A percentile compares a stretch with the other conserved stretches of the same genome.
phyloP scores from a whole-genome alignment of 495 filamentous ascomycete genomes.

The Xylaria longipes region DNA sequence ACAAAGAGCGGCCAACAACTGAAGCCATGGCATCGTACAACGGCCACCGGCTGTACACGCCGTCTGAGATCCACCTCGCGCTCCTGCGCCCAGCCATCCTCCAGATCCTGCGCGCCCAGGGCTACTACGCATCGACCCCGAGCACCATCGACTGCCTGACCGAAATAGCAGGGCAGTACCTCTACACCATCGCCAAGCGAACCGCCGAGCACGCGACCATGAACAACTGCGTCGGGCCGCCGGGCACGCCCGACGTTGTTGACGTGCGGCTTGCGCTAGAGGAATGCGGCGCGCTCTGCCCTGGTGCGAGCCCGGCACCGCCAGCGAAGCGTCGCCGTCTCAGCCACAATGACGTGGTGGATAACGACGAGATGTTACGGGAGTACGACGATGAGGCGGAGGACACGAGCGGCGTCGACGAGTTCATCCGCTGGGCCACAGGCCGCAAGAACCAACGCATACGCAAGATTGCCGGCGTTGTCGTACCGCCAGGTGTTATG shows the following conservation, averaged over 20 bases:
- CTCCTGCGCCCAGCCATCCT: slow-evolving; percentile 82
- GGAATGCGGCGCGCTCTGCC: slow-evolving; percentile 72
- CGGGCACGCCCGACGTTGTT: slow-evolving; percentile 60
- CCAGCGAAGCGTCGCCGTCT: slow-evolving; percentile 38
- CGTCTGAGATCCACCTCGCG: slow-evolving; percentile 53
- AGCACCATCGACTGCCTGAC: slow-evolving; percentile 80
- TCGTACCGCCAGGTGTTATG: slow-evolving; percentile 39
- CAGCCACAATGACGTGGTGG: slow-evolving; percentile 23
- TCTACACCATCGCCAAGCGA: slow-evolving; percentile 68
- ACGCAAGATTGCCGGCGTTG: slow-evolving; percentile 63
- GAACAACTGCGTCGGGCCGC: slow-evolving; percentile 43
- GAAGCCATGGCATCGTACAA: slow-evolving; percentile 24
- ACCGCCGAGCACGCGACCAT: slow-evolving; percentile 64
- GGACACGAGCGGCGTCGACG: slow-evolving; percentile 75
- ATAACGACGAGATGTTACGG: slow-evolving; percentile 16
- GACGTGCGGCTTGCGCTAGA: slow-evolving; percentile 85
- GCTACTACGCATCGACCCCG: slow-evolving; percentile 77
- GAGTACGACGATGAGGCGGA: slow-evolving; percentile 55
- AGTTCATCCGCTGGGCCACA: slow-evolving; percentile 74
- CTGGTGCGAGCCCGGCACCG: slow-evolving; percentile 44
- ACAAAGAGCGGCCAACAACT: background rate
- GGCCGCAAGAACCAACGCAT: slow-evolving; percentile 76
- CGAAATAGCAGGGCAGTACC: slow-evolving; percentile 76
- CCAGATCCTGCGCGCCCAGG: slow-evolving; percentile 84
- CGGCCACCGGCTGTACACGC: slow-evolving; percentile 20